Evolutionary conservation across 495 filamentous ascomycete species (phyloP), one percentile per base, ranked within the genome.

Genomic region (Venustampulla echinocandica): DNA sequence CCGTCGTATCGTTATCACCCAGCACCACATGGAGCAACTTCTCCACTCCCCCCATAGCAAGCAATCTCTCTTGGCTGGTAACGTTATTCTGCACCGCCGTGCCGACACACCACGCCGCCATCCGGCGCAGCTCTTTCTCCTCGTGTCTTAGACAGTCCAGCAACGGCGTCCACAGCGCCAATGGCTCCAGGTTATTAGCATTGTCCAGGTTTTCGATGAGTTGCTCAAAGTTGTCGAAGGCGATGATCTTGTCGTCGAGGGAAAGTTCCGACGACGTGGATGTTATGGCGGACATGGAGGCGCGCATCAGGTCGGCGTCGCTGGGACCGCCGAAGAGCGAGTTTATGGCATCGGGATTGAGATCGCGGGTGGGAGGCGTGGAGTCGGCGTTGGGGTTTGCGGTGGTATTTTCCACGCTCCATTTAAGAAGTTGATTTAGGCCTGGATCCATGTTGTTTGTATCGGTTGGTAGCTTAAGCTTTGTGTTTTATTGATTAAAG

Each of bases 201-300:
- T 97, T 98, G 69, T 98, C 92, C 49, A 97, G 75, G 30, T 70
- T 74, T 69, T 95, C 92, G 54, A 97, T 80, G 32, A 96, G 69
- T 61, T 93, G 83, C 68, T 96, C 89, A 42, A 97, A 84, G 69
- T 96, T 94, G 73, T 98, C 92, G 64, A 96, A 94, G 23, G 93
- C 93, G 38, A 78, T 79, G 28, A 94, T 60, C 63, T 85, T 86
- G 61, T 90, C 77, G 33, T 90, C 80, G 46, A 93, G 69, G 5
- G 76, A 70, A 24, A 80, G 59, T 14, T 68, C 69, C 4, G 73
- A 62, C 53, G 87, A 76, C 4, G 75, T 60, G 0, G 71, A 78
- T 15, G 67, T 68, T 46, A 96, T 77, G 24, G 82, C 77, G 13
- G 70, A 74, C 77, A 98, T 92, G 37, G 84, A 73, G 25, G 79